These are phyloP conservation scores for Coleophoma eucalyptorum DNA, from an alignment of 2,329 filamentous ascomycete genomes.

Conservation along the genomic window DNA sequence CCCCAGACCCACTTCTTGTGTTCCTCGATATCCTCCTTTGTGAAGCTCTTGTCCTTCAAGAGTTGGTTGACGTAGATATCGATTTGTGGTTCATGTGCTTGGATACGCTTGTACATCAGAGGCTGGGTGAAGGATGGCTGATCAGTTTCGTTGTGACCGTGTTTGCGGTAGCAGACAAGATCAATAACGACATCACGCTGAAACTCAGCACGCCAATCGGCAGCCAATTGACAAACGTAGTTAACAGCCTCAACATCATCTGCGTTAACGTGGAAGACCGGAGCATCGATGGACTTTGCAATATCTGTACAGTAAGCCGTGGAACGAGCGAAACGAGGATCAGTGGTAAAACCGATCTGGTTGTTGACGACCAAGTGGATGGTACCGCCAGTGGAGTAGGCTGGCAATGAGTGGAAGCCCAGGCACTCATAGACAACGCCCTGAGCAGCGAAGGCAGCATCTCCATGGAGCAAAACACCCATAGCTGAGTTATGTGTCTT, in stretches of 20 bases:
- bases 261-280: constrained; percentile 98
- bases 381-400: constrained; percentile 95
- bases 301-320: constrained; percentile 99
- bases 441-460: constrained; percentile 94
- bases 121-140: constrained; percentile 99
- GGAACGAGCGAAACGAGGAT: constrained; percentile 93
- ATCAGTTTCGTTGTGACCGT: constrained; percentile 99
- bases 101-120: constrained; percentile 98
- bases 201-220: constrained; percentile 98
- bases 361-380: constrained; percentile 98
- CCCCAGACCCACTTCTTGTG: constrained; percentile 99
- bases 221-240: constrained; percentile 94
- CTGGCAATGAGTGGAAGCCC: constrained; percentile 92
- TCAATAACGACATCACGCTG: constrained; percentile 98
- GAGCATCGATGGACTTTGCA: constrained; percentile 96
- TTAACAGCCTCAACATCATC: constrained; percentile 98
- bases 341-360: constrained; percentile 99
- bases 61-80: constrained; percentile 92
- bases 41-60: constrained; percentile 88
- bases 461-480: constrained; percentile 93
- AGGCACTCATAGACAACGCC: constrained; percentile 98
- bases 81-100: constrained; percentile 77
- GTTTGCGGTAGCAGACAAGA: constrained; percentile 97
- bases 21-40: constrained; percentile 95
- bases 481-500: constrained; percentile 84